Percentiles rank a stretch among this genome's conserved stretches.
These are phyloP conservation scores for Solanum neorickii DNA, from an alignment of 257 asterid species.

Conservation along the genomic window DNA sequence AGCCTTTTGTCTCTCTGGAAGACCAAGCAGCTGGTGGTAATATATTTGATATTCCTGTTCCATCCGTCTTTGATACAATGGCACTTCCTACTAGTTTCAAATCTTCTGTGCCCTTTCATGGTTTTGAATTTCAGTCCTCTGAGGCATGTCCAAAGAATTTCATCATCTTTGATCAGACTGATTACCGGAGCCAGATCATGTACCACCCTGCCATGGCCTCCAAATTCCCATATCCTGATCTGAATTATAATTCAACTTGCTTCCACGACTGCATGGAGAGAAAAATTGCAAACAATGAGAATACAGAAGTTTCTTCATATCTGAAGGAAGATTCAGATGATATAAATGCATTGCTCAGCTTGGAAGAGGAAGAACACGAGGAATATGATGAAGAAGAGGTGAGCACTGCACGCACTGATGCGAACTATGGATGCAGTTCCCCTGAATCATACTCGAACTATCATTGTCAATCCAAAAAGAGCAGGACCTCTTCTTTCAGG, in stretches of 20 bases:
- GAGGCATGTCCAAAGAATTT: slow-evolving; percentile 60
- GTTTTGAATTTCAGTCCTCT: slow-evolving; percentile 41
- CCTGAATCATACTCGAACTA: slow-evolving; percentile 65
- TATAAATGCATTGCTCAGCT: slow-evolving; percentile 60
- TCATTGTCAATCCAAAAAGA: slow-evolving; percentile 26
- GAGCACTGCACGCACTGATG: slow-evolving; percentile 68
- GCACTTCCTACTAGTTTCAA: slow-evolving; percentile 15
- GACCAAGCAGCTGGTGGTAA: slow-evolving; percentile 24
- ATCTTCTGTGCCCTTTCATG: slow-evolving; percentile 21
- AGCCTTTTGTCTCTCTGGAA: slow-evolving; percentile 27
- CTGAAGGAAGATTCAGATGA: slow-evolving; percentile 62
- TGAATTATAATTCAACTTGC: slow-evolving; percentile 14
- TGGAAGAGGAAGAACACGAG: slow-evolving; percentile 37
- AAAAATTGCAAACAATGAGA: slow-evolving; percentile 10
- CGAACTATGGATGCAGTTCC: slow-evolving; percentile 32
- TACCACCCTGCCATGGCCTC: slow-evolving; percentile 51
- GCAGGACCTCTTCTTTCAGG: slow-evolving; percentile 10
- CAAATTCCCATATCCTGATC: slow-evolving; percentile 23
- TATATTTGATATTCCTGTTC: slow-evolving; percentile 21
- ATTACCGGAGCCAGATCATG: slow-evolving; percentile 50
- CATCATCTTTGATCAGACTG: slow-evolving; percentile 54
- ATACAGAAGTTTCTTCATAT: slow-evolving; percentile 19
- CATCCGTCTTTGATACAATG: slow-evolving; percentile 24
- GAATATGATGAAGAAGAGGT: slow-evolving; percentile 49
- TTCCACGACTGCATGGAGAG: slow-evolving; percentile 3